Percentiles rank a stretch among this genome's conserved stretches.
phyloP scores from a whole-genome alignment of 345 rosid genomes.

The Erucastrum elatum region DNA sequence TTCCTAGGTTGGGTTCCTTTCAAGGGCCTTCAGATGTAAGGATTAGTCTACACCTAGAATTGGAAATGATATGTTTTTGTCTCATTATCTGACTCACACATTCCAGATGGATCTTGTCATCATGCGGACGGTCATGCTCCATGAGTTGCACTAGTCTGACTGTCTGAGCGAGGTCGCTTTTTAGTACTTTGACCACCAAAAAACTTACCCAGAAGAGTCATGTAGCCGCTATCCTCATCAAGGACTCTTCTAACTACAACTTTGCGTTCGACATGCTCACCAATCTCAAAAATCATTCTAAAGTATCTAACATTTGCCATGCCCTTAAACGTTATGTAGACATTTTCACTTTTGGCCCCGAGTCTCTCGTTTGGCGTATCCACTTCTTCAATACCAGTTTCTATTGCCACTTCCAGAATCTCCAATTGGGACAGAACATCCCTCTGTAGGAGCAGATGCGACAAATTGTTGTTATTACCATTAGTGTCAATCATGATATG shows the following conservation, averaged over 20 bases:
- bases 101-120: neutral
- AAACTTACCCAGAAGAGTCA: neutral
- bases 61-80: neutral
- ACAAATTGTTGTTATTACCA: too few species aligned
- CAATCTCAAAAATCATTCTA: neutral
- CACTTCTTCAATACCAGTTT: neutral
- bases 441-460: neutral
- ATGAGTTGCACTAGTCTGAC: neutral
- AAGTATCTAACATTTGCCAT: neutral
- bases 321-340: neutral
- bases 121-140: neutral
- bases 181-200: neutral
- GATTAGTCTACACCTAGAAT: neutral
- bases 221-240: neutral
- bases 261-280: neutral
- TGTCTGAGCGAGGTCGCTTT: neutral
- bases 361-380: neutral
- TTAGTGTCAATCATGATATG: neutral
- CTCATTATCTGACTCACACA: neutral
- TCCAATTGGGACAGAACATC: neutral
- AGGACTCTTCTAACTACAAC: neutral
- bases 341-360: neutral
- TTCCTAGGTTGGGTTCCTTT: neutral
- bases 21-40: neutral
- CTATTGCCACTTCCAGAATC: conserved; percentile 5